Percentiles rank a stretch among this genome's conserved stretches.
Evolutionary conservation across 495 filamentous ascomycete species (phyloP).

Genomic region (Daldinia loculata): DNA sequence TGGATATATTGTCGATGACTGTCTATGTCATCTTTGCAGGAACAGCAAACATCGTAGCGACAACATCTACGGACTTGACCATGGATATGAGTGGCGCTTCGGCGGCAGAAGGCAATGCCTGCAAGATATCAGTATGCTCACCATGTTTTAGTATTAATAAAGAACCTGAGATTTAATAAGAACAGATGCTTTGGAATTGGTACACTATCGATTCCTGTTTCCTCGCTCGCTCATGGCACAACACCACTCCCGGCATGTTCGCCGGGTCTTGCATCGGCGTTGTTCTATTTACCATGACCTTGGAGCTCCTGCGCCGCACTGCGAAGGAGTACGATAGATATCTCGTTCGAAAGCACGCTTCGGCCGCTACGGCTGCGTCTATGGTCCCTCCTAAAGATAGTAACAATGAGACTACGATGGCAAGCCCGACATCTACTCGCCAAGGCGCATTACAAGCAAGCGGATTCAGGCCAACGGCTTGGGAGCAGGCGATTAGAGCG

Average conservation of each 20-base stretch:
- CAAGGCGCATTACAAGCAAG: not conserved
- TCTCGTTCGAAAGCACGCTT: slow-evolving; percentile 57
- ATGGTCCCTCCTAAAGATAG: not conserved
- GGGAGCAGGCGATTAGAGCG: slow-evolving; percentile 68
- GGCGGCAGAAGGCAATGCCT: not conserved
- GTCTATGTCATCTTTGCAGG: not conserved
- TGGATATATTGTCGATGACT: slow-evolving; percentile 14
- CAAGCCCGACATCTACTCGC: slow-evolving; percentile 1
- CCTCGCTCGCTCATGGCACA: slow-evolving; percentile 68
- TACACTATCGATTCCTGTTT: slow-evolving; percentile 75
- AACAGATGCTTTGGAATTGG: slow-evolving; percentile 81
- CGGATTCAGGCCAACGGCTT: slow-evolving; percentile 55
- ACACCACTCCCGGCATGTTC: slow-evolving; percentile 67
- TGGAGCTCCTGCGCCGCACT: slow-evolving; percentile 58
- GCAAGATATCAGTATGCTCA: not conserved
- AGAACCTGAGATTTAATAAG: not conserved
- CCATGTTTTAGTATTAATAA: not conserved
- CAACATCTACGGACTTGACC: not conserved
- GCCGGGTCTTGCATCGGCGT: slow-evolving; percentile 75
- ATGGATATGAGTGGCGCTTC: not conserved
- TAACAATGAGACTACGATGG: slow-evolving; percentile 5
- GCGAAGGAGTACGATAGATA: slow-evolving; percentile 70
- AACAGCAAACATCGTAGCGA: not conserved
- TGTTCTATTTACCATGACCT: not conserved
- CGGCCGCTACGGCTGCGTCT: not conserved